These are phyloP conservation scores for Cladophialophora exuberans DNA, from an alignment of 2,329 filamentous ascomycete species.

Conservation along the genomic window DNA sequence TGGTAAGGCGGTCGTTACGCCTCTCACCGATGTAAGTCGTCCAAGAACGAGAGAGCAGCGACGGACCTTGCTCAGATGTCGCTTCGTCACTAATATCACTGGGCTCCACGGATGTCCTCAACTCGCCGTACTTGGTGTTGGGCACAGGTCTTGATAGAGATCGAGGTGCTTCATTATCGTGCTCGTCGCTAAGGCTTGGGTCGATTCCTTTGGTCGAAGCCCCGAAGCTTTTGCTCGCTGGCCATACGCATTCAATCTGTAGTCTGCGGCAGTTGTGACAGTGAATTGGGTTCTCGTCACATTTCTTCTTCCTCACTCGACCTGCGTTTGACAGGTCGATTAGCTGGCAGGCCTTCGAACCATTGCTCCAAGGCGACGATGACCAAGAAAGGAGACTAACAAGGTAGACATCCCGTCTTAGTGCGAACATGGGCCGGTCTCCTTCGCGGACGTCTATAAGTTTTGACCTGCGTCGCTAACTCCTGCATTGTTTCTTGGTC, in stretches of 20 bases:
- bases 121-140: no score
- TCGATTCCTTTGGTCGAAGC: neutral
- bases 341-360: neutral
- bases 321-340: constrained; percentile 24
- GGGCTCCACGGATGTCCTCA: no score
- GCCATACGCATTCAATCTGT: constrained; percentile 31
- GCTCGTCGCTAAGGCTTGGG: neutral
- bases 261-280: constrained; percentile 32
- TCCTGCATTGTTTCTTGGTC: neutral
- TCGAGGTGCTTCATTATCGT: neutral
- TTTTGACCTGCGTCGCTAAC: constrained; percentile 4
- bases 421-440: constrained; percentile 35
- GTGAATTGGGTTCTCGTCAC: constrained; percentile 29
- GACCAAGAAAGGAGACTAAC: constrained; percentile 19
- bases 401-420: constrained; percentile 37
- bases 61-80: no score
- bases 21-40: no score
- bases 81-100: no score
- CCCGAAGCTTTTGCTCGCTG: constrained; percentile 10
- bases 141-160: no score
- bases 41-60: no score
- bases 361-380: neutral
- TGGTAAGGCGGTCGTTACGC: no score
- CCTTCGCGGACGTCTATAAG: constrained; percentile 28
- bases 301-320: constrained; percentile 36